Percentiles rank a stretch among this genome's conserved stretches.
Conservation (phyloP, 208 protist genomes). For the Acanthamoeba healyi region DNA sequence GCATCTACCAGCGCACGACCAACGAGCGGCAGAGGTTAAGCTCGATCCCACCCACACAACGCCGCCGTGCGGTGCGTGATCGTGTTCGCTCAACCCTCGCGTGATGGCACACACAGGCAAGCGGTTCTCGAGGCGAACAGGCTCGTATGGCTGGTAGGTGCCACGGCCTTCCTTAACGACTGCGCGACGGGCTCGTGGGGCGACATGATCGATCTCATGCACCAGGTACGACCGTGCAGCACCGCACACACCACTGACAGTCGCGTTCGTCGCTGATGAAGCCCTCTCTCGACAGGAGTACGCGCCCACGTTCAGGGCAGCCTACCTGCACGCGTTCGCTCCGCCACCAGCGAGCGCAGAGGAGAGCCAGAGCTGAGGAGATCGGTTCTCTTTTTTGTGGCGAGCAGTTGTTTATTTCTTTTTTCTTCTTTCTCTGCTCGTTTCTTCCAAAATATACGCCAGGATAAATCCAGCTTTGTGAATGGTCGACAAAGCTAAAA, state of each 20-base stretch:
- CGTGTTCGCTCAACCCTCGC: neutral
- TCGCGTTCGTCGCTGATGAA: neutral
- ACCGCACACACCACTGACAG: neutral
- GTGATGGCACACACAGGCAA: neutral
- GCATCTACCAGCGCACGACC: slow-evolving; percentile 34
- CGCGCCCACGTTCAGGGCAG: slow-evolving; percentile 17
- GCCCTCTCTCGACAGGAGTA: neutral
- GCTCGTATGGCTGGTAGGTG: slow-evolving; percentile 45
- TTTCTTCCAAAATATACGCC: too few species aligned
- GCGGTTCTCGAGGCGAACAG: slow-evolving; percentile 50
- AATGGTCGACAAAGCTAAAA: too few species aligned
- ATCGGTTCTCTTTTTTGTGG: too few species aligned
- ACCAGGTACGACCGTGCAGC: neutral
- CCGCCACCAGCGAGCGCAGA: too few species aligned
- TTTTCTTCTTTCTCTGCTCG: neutral
- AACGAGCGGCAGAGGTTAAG: slow-evolving; percentile 23
- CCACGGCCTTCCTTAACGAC: slow-evolving; percentile 67
- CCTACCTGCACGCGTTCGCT: slow-evolving; percentile 7
- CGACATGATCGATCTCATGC: slow-evolving; percentile 56
- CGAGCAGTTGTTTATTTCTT: too few species aligned
- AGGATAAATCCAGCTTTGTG: too few species aligned
- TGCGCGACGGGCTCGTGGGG: neutral
- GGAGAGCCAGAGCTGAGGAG: too few species aligned
- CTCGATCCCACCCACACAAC: too few species aligned
- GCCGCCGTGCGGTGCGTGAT: too few species aligned